Percentiles rank a stretch among this genome's conserved stretches.
These are phyloP conservation scores for Cucurbita maxima DNA, from an alignment of 306 rosid species.

Conservation along the genomic window DNA sequence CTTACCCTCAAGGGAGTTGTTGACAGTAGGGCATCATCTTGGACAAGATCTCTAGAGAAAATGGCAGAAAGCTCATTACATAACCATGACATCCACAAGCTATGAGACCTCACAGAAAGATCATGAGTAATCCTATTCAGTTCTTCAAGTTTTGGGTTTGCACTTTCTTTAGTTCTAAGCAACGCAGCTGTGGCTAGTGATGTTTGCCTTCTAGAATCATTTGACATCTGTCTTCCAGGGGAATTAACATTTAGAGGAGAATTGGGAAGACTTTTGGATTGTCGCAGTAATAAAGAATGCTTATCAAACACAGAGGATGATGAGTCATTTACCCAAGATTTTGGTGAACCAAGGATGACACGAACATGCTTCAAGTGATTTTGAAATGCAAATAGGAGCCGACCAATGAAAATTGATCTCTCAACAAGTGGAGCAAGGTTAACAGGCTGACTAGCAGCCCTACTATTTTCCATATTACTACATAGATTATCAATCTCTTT, in stretches of 20 bases:
- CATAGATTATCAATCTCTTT: conserved; percentile 48
- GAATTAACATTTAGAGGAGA: conserved; percentile 35
- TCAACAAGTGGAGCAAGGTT: conserved; percentile 44
- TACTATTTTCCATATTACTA: conserved; percentile 27
- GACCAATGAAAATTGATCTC: conserved; percentile 80
- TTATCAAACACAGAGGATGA: conserved; percentile 39
- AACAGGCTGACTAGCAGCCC: conserved; percentile 20
- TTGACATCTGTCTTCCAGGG: conserved; percentile 26
- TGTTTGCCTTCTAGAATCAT: conserved; percentile 36
- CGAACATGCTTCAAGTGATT: conserved; percentile 78
- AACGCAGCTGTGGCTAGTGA: conserved; percentile 61
- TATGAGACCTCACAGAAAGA: conserved; percentile 72
- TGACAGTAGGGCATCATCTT: conserved; percentile 63
- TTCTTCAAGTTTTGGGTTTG: conserved; percentile 71
- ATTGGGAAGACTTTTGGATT: conserved; percentile 41
- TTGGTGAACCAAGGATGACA: conserved; percentile 73
- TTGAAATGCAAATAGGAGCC: conserved; percentile 79
- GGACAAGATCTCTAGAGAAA: conserved; percentile 51
- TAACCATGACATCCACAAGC: conserved; percentile 82
- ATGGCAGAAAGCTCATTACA: conserved; percentile 59
- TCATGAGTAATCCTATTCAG: conserved; percentile 45
- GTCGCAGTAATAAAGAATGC: conserved; percentile 48
- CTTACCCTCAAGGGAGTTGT: conserved; percentile 78
- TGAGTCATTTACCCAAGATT: conserved; percentile 59
- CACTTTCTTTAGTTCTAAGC: conserved; percentile 65